phyloP scores from a whole-genome alignment of 192 early-diverging fungal species.

The Oehlia diaphana region DNA sequence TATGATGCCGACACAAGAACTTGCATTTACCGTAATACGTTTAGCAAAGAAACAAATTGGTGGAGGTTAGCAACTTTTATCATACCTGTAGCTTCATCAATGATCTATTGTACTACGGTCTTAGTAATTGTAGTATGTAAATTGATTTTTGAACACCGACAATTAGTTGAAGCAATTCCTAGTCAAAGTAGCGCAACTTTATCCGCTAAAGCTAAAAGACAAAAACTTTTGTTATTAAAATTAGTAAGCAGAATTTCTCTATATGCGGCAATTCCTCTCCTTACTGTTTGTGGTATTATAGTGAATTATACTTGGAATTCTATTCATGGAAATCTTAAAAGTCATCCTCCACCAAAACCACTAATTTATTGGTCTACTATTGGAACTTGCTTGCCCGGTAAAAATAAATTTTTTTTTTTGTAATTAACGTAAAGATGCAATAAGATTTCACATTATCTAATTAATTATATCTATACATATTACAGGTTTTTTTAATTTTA shows the following conservation, averaged over 20 bases:
- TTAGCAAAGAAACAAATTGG: background rate
- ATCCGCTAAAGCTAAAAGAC: background rate
- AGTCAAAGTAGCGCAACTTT: background rate
- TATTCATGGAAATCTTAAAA: background rate
- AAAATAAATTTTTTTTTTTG: background rate
- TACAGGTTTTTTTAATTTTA: conserved; percentile 15
- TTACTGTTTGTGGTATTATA: conserved; percentile 16
- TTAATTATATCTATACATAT: background rate
- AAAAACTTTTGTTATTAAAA: conserved; percentile 14
- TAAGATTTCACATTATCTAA: too few relatives aligned
- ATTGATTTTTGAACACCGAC: conserved; percentile 13
- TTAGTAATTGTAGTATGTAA: background rate
- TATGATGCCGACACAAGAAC: background rate
- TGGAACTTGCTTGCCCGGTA: conserved; percentile 15
- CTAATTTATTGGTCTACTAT: background rate
- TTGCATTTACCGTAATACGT: conserved; percentile 3
- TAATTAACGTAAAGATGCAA: background rate
- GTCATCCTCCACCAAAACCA: background rate
- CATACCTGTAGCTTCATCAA: background rate
- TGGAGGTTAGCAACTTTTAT: conserved; percentile 15
- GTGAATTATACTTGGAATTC: background rate
- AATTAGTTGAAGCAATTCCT: conserved; percentile 7
- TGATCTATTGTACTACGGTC: conserved; percentile 16
- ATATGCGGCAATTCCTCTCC: conserved; percentile 14
- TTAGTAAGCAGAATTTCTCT: conserved; percentile 18